A percentile compares a stretch with the other conserved stretches of the same genome.
Evolutionary conservation across 495 filamentous ascomycete genomes (phyloP).

Genomic region (Neurospora sp.): DNA sequence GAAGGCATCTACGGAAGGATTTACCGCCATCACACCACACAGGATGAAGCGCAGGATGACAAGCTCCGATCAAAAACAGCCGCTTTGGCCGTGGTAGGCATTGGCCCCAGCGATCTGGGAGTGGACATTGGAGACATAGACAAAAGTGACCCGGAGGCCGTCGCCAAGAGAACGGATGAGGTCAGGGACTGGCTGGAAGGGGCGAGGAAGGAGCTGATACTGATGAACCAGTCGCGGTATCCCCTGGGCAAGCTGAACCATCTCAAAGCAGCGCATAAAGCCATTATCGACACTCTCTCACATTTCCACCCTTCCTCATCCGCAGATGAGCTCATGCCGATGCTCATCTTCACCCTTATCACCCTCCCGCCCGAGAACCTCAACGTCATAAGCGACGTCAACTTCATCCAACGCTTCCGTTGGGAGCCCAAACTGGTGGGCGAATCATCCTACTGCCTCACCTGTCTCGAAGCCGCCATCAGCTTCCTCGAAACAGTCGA

Average conservation of each 20-base stretch:
- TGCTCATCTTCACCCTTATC: slow-evolving; percentile 89
- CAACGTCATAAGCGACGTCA: slow-evolving; percentile 82
- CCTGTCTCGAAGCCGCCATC: slow-evolving; percentile 90
- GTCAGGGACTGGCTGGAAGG: slow-evolving; percentile 60
- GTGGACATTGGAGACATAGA: slow-evolving; percentile 53
- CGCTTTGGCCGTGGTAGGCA: slow-evolving; percentile 79
- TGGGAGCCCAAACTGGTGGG: slow-evolving; percentile 78
- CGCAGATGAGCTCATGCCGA: slow-evolving; percentile 92
- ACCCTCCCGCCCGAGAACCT: slow-evolving; percentile 80
- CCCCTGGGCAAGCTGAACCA: slow-evolving; percentile 87
- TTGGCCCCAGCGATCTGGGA: slow-evolving; percentile 76
- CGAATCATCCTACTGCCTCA: slow-evolving; percentile 91
- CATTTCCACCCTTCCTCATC: slow-evolving; percentile 78
- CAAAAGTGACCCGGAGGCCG: slow-evolving; percentile 33
- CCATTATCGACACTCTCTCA: slow-evolving; percentile 80
- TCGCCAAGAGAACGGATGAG: slow-evolving; percentile 54
- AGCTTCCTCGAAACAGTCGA: slow-evolving; percentile 97
- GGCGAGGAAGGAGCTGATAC: slow-evolving; percentile 61
- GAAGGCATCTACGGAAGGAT: slow-evolving; percentile 78
- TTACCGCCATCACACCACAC: slow-evolving; percentile 81
- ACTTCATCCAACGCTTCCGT: slow-evolving; percentile 91
- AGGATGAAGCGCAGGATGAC: slow-evolving; percentile 92
- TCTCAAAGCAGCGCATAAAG: slow-evolving; percentile 81
- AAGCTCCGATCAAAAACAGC: slow-evolving; percentile 92
- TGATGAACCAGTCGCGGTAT: slow-evolving; percentile 80